Evolutionary conservation across 345 rosid genomes (phyloP).

Genomic region (Bretschneidera sinensis): DNA sequence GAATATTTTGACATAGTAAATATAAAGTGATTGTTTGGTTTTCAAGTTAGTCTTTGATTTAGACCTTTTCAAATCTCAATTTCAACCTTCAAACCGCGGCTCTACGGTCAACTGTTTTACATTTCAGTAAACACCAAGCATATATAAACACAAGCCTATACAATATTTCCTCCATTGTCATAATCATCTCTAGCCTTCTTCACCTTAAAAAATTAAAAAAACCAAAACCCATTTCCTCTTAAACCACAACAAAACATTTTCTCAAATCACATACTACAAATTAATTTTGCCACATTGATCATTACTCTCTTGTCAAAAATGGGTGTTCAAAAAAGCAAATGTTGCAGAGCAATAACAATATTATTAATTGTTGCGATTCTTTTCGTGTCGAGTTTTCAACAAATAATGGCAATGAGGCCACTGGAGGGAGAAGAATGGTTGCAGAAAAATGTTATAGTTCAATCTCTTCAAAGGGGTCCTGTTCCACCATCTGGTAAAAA

Average conservation of each 20-base stretch:
- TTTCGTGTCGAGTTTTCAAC: background rate
- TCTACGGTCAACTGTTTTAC: background rate
- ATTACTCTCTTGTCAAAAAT: no score
- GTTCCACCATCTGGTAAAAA: constrained; percentile 29
- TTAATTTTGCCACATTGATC: no score
- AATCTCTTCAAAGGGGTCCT: constrained; percentile 32
- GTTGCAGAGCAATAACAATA: background rate
- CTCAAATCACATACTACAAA: no score
- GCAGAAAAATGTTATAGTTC: constrained; percentile 8
- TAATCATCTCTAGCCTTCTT: background rate
- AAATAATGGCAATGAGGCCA: constrained; percentile 26
- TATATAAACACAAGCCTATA: background rate
- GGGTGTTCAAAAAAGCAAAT: background rate
- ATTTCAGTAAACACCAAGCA: background rate
- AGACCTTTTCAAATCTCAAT: constrained; percentile 2
- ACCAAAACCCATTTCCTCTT: background rate
- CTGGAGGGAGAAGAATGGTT: constrained; percentile 12
- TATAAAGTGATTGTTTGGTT: no score
- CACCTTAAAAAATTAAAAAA: background rate
- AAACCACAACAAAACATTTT: background rate
- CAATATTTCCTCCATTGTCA: background rate
- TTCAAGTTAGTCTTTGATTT: background rate
- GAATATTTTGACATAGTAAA: no score
- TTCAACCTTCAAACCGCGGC: constrained; percentile 6
- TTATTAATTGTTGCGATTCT: background rate